Percentiles rank a stretch among this genome's conserved stretches.
Conservation (phyloP, 2,329 filamentous ascomycete genomes). For the Sporothrix luriei region DNA sequence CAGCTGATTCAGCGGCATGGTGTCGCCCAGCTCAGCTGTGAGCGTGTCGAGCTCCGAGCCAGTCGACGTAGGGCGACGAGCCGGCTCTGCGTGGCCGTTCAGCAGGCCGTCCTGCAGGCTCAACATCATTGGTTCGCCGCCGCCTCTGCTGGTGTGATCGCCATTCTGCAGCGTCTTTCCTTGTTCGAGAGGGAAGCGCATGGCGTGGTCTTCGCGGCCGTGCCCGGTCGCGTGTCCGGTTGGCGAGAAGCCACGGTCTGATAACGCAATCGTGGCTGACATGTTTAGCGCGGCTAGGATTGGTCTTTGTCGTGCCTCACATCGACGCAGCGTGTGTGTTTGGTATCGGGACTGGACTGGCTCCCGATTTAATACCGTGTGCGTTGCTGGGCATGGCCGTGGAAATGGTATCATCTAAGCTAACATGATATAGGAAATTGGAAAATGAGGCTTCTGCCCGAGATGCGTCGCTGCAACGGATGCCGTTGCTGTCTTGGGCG, state of each 20-base stretch:
- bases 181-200: background rate
- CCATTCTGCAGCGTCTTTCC: background rate
- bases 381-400: constrained; percentile 2
- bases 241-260: constrained; percentile 2
- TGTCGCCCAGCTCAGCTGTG: background rate
- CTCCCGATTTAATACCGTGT: constrained; percentile 25
- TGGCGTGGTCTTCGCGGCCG: background rate
- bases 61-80: background rate
- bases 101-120: constrained; percentile 1
- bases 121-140: background rate
- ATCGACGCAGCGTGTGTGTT: background rate
- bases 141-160: background rate
- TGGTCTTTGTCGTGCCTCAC: background rate
- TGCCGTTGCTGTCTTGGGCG: background rate
- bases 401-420: constrained; percentile 28
- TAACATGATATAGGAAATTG: constrained; percentile 27
- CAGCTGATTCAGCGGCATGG: constrained; percentile 19
- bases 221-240: background rate
- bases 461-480: constrained; percentile 2
- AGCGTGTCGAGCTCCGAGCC: background rate
- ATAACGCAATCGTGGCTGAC: constrained; percentile 25
- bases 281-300: constrained; percentile 13
- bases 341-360: constrained; percentile 1
- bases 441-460: background rate
- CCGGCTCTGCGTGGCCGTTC: constrained; percentile 9